Percentiles rank a stretch among this genome's conserved stretches.
phyloP scores from a whole-genome alignment of 495 filamentous ascomycete species.

The Penicillium bialowiezense region DNA sequence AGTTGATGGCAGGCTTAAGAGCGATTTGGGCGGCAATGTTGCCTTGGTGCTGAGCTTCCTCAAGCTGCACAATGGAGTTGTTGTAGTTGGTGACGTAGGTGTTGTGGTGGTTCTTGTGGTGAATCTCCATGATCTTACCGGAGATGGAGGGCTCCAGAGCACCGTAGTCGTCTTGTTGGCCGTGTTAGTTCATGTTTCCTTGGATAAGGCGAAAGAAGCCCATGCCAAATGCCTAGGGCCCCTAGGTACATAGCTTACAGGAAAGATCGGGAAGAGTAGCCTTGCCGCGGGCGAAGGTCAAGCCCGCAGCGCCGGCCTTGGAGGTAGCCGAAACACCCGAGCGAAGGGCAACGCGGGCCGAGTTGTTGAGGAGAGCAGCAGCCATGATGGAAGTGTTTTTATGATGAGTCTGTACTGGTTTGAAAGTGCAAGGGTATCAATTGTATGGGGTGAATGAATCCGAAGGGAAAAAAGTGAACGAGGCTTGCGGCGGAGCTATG shows the following conservation, averaged over 20 bases:
- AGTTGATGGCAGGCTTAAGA: constrained; percentile 86
- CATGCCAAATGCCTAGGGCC: not conserved
- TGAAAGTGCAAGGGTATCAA: constrained; percentile 5
- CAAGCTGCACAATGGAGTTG: constrained; percentile 55
- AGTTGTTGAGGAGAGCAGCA: constrained; percentile 55
- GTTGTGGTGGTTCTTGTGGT: constrained; percentile 69
- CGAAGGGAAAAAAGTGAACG: constrained; percentile 10
- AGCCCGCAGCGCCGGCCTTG: constrained; percentile 58
- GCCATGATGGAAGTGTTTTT: constrained; percentile 35
- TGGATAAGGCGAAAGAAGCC: no score
- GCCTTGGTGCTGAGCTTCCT: constrained; percentile 48
- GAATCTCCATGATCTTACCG: constrained; percentile 96
- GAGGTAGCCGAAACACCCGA: constrained; percentile 47
- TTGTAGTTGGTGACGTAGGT: constrained; percentile 71
- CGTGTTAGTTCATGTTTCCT: constrained; percentile 5
- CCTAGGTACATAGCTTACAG: constrained; percentile 56
- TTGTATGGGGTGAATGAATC: constrained; percentile 5
- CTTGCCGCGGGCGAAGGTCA: constrained; percentile 78
- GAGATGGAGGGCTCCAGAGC: constrained; percentile 94
- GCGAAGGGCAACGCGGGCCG: constrained; percentile 54
- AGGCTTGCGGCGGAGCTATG: constrained; percentile 16
- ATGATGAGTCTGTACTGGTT: not conserved
- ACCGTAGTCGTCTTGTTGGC: constrained; percentile 69
- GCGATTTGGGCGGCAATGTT: constrained; percentile 69
- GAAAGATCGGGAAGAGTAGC: constrained; percentile 91